Percentiles rank a stretch among this genome's conserved stretches.
Evolutionary conservation across 495 filamentous ascomycete species (phyloP).

Genomic region (Penicillium maclennaniae): DNA sequence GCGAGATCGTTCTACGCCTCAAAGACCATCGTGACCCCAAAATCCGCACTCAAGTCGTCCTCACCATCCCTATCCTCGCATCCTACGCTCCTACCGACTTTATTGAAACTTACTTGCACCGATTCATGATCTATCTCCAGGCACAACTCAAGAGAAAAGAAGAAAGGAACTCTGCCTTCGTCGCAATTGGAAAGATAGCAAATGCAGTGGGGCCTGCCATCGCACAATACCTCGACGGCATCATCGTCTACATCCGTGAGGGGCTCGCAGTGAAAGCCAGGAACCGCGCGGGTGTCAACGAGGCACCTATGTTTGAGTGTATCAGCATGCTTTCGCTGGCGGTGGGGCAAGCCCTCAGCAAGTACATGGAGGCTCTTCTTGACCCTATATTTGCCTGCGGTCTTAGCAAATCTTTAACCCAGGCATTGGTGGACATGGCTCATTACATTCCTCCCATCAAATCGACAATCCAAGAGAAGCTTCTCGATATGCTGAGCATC

Average conservation of each 20-base stretch:
- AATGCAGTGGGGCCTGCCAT: conserved; percentile 90
- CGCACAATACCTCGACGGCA: conserved; percentile 90
- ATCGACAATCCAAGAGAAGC: conserved; percentile 82
- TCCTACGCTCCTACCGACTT: conserved; percentile 89
- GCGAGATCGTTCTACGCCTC: conserved; percentile 83
- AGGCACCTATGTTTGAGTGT: conserved; percentile 93
- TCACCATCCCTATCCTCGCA: conserved; percentile 88
- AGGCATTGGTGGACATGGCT: conserved; percentile 95
- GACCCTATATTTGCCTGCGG: conserved; percentile 97
- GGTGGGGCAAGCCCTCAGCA: conserved; percentile 93
- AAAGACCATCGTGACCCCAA: conserved; percentile 87
- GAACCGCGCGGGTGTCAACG: conserved; percentile 65
- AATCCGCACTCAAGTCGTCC: conserved; percentile 82
- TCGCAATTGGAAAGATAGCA: conserved; percentile 94
- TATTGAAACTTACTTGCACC: conserved; percentile 74
- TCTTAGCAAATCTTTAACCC: conserved; percentile 84
- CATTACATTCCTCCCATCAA: conserved; percentile 97
- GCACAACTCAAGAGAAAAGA: conserved; percentile 93
- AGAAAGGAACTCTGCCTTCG: conserved; percentile 86
- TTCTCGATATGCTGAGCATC: conserved; percentile 91
- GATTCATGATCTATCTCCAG: conserved; percentile 95
- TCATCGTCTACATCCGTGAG: conserved; percentile 86
- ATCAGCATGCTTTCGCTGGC: conserved; percentile 94
- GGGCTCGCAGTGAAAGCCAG: conserved; percentile 80
- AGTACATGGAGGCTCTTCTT: conserved; percentile 93